Base-by-base conservation (phyloP, 176 grass and related monocot genomes). In the Panicum miliaceum region DNA sequence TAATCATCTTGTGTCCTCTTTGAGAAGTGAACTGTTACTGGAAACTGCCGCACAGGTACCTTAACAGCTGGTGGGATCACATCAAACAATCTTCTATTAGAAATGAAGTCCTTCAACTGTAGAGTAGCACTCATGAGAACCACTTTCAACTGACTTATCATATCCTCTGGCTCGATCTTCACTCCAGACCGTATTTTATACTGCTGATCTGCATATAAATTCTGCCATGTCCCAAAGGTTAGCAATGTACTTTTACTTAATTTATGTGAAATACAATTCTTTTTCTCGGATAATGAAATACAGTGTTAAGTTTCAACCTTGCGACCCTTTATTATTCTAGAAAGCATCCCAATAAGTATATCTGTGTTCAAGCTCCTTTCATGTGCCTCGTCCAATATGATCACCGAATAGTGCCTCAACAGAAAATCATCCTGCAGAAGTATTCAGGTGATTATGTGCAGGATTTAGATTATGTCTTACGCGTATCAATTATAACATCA, bases 301-400 rank as follows among this genome's bases (percentile, higher is more conserved):
- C 85, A 78, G 57, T 84, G 10, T 84, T 66, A 22, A 85, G 12
- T 86, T 84, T 65, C 38, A 82, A 95, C 93, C 96, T 96, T 86
- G 47, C 96, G 91, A 70, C 82, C 57, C 65, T 94, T 99, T 74
- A 96, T 96, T 70, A 96, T 87, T 85, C 96, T 92, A 69, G 96
- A 96, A 78, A 99, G 88, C 96, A 99, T 99, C 52, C 96, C 96
- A 3, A 99, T 90, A 70, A 99, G 89, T 92, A 99, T 94, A 86
- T 99, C 91, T 23, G 93, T 99, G 85, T 99, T 99, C 88, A 99
- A 94, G 76, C 93, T 99, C 85, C 96, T 90, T 87, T 99, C 96
- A 82, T 99, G 96, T 87, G 96, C 96, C 78, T 99, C 96, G 67
- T 99, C 96, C 83, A 99, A 91, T 78, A 99, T 99, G 68, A 99